Conservation (phyloP, 2,329 filamentous ascomycete genomes). For the Colletotrichum destructivum region DNA sequence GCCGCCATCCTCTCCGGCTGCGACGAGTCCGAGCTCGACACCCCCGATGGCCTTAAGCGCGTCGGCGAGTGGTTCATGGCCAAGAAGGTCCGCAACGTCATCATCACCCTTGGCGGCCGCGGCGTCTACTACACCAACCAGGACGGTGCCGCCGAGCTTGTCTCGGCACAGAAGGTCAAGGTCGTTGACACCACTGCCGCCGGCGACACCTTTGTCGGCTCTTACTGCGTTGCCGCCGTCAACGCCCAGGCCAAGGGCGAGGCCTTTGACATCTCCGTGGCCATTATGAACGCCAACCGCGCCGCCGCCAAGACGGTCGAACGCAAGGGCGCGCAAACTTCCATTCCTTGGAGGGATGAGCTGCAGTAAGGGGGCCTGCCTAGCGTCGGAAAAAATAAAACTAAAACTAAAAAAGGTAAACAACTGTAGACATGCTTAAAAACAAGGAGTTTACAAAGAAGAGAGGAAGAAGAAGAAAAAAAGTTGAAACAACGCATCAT, state of each 20-base stretch:
- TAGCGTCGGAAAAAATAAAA: not conserved
- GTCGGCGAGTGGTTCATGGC: conserved; percentile 74
- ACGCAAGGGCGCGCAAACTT: conserved; percentile 59
- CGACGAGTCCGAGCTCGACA: conserved; percentile 64
- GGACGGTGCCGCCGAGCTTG: conserved; percentile 59
- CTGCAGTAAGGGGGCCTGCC: conserved; percentile 42
- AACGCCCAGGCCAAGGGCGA: conserved; percentile 50
- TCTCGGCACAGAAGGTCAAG: conserved; percentile 77
- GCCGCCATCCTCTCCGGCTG: conserved; percentile 79
- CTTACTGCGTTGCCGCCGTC: conserved; percentile 83
- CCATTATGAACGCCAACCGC: conserved; percentile 68
- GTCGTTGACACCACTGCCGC: conserved; percentile 96
- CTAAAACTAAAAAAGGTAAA: conserved; percentile 14
- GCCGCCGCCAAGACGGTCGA: conserved; percentile 60
- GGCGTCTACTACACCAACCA: conserved; percentile 79
- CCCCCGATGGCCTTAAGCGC: conserved; percentile 58
- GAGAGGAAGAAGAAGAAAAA: not conserved
- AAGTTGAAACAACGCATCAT: not conserved
- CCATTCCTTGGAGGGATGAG: conserved; percentile 62
- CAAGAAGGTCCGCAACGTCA: conserved; percentile 80
- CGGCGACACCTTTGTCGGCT: conserved; percentile 94
- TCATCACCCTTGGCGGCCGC: conserved; percentile 87
- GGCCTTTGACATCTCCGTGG: conserved; percentile 69
- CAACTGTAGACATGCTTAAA: not conserved
- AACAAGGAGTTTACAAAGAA: not conserved